Evolutionary conservation across 768 basidiomycete genomes (phyloP).

Genomic region (Tephrocybe sp.): DNA sequence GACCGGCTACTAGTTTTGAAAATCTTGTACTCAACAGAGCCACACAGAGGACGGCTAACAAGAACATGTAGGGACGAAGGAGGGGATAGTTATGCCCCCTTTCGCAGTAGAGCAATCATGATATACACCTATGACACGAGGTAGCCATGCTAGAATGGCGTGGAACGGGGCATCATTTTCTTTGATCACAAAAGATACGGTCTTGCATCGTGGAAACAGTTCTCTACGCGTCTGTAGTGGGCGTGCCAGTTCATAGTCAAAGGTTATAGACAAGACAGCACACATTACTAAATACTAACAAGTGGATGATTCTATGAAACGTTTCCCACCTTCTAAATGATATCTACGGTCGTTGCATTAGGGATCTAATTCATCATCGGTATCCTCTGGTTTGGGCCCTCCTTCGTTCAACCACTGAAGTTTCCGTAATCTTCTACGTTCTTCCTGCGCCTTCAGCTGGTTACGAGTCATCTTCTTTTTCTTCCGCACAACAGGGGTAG

Average conservation of each 20-base stretch:
- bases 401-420: slow-evolving; percentile 81
- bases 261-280: background rate
- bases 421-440: slow-evolving; percentile 77
- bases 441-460: slow-evolving; percentile 86
- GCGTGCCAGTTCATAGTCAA: background rate
- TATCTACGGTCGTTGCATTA: background rate
- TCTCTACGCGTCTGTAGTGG: too few relatives aligned
- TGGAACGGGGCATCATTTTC: too few relatives aligned
- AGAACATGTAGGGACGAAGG: background rate
- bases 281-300: background rate
- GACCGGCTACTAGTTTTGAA: slow-evolving; percentile 21
- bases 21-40: background rate
- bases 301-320: background rate
- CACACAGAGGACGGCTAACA: background rate
- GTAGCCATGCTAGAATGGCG: background rate
- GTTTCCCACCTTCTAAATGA: background rate
- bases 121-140: slow-evolving; percentile 6
- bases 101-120: background rate
- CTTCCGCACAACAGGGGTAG: slow-evolving; percentile 50
- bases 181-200: too few relatives aligned
- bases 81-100: background rate
- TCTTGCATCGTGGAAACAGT: too few relatives aligned
- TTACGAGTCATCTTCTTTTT: slow-evolving; percentile 93
- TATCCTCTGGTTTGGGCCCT: slow-evolving; percentile 81
- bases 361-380: slow-evolving; percentile 52